Base-by-base conservation (phyloP, 371 early-diverging fungal species). In the Mucor indicus region DNA sequence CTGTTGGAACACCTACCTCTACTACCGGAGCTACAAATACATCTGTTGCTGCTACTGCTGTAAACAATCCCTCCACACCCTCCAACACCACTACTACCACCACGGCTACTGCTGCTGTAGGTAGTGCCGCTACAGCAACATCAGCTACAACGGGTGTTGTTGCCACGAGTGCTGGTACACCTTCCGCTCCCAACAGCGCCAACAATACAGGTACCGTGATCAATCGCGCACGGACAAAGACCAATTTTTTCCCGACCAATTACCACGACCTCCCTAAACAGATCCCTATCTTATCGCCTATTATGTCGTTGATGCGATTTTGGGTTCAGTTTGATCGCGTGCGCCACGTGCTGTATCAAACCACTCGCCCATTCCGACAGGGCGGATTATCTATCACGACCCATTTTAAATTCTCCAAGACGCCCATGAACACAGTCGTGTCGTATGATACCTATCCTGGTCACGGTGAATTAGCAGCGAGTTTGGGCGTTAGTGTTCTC, bases 291-390 rank as follows among this genome's bases (percentile, higher is more conserved):
- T 42, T 76, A 5, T 49, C 50, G 3, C 69, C 68, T 20, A 60
- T 66, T 12, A 32, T 76, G 31, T 57, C 69, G 4, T 53, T 67
- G 50, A 60, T 62, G 11, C 53, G 60, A 37, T 72, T 72, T 19
- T 67, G 73, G 67, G 64, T 67, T 1, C 59, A 72, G 8, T 68
- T 72, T 44, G 71, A 76, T 42, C 50, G 73, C 13, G 62, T 72
- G 12, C 57, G 73, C 16, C 64, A 64, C 25, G 57, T 60, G 3
- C 60, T 72, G 6, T 50, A 72, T 32, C 48, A 53, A 15, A 48
- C 46, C 1, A 35, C 69, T 7, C 60, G 54, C 20, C 70, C 70
- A 3, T 52, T 72, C 12, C 57, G 63, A 27, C n/a, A 57, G 31
- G 57, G 60, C 19, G 60, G 74, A 27, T 35, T 71, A 22, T 45